These are phyloP conservation scores for Arthroderma sp. DNA, from an alignment of 2,329 filamentous ascomycete genomes.

Conservation along the genomic window DNA sequence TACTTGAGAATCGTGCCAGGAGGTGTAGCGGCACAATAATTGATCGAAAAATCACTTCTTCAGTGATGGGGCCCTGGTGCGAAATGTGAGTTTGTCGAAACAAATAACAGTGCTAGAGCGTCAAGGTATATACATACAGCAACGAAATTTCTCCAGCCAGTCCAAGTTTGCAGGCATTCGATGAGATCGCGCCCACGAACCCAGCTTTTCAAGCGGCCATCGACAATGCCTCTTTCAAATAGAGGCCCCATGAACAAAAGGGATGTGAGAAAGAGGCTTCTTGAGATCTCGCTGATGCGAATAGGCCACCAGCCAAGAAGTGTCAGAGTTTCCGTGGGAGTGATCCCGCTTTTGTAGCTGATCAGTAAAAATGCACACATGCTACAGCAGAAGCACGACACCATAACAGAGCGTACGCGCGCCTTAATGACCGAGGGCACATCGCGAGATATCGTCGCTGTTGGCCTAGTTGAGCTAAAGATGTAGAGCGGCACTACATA, in stretches of 20 bases:
- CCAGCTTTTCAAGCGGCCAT: constrained; percentile 57
- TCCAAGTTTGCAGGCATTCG: constrained; percentile 58
- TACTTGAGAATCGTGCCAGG: constrained; percentile 46
- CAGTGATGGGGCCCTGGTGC: constrained; percentile 64
- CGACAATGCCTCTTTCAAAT: constrained; percentile 63
- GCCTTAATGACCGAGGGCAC: constrained; percentile 79
- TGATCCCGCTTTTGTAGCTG: constrained; percentile 38
- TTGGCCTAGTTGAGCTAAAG: constrained; percentile 65
- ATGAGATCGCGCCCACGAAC: constrained; percentile 41
- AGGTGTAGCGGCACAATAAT: constrained; percentile 73
- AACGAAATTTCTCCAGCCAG: constrained; percentile 73
- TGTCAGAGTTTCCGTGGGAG: constrained; percentile 46
- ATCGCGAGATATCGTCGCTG: constrained; percentile 66
- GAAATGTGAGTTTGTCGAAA: constrained; percentile 4
- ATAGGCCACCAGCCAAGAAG: constrained; percentile 72
- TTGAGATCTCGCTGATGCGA: constrained; percentile 49
- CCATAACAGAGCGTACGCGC: constrained; percentile 64
- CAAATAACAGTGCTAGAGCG: background rate
- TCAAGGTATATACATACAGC: constrained; percentile 47
- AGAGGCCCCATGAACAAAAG: constrained; percentile 75
- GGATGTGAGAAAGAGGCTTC: constrained; percentile 55
- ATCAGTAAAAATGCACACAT: constrained; percentile 55
- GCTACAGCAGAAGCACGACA: constrained; percentile 59
- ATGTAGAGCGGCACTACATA: constrained; percentile 90
- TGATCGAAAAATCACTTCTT: constrained; percentile 88